phyloP scores from a whole-genome alignment of 2,329 filamentous ascomycete species.

The Xylaria polymorpha region DNA sequence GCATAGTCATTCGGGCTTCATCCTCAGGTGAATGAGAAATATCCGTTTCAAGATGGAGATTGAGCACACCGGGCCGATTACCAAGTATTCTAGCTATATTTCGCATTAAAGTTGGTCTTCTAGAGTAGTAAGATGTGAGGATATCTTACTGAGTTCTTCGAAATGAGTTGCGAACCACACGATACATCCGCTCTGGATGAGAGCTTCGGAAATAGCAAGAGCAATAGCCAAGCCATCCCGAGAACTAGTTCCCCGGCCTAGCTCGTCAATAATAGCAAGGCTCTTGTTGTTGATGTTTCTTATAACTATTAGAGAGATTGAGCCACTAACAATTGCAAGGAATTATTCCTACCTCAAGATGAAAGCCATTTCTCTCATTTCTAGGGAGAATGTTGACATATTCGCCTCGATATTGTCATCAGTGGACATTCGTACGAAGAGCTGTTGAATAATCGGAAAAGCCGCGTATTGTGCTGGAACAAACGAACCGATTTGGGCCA shows the following conservation, averaged over 20 bases:
- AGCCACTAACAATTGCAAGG: not conserved
- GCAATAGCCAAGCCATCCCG: conserved; percentile 90
- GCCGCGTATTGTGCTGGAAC: conserved; percentile 87
- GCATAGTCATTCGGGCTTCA: conserved; percentile 78
- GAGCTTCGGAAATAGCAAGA: conserved; percentile 86
- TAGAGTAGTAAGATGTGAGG: not conserved
- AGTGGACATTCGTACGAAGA: conserved; percentile 88
- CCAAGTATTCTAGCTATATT: conserved; percentile 73
- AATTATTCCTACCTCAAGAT: conserved; percentile 70
- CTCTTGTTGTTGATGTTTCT: conserved; percentile 81
- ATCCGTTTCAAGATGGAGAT: conserved; percentile 82
- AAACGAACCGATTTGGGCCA: conserved; percentile 94
- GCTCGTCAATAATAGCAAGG: conserved; percentile 88
- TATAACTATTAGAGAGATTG: conserved; percentile 27
- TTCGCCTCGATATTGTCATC: conserved; percentile 92
- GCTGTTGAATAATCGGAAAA: conserved; percentile 81
- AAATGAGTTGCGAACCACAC: conserved; percentile 98
- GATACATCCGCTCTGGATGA: conserved; percentile 80
- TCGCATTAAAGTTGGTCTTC: conserved; percentile 26
- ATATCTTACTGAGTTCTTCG: conserved; percentile 70
- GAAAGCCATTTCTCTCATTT: conserved; percentile 97
- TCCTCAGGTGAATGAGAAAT: conserved; percentile 63
- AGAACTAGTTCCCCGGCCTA: conserved; percentile 90
- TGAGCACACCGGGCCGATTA: conserved; percentile 82
- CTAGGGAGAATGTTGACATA: conserved; percentile 90